Base-by-base conservation (phyloP, 768 basidiomycete genomes). In the Calvatia gigantea region DNA sequence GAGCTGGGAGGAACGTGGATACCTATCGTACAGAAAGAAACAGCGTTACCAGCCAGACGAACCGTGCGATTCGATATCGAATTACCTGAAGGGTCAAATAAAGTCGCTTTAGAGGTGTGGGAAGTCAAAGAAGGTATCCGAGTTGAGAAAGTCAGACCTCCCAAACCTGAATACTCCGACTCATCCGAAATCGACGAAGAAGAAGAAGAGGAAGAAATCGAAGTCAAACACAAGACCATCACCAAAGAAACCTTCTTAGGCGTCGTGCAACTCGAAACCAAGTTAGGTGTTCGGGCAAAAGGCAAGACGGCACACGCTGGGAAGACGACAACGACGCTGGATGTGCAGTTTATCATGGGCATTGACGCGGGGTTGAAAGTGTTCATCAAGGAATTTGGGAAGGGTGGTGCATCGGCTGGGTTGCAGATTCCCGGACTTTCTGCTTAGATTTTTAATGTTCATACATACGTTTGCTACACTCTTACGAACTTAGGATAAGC, bases 41-140 rank as follows among this genome's bases (percentile, higher is more conserved):
- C 90, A 0, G 79, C 84, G 0, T 67, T 92, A 1, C 91, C 91
- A 25, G 83, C 80, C 25, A 73, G 90, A 38, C 70, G 91, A 28
- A 74, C 74, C 9, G 71, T 87, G 42, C 68, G 76, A 15, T 76
- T 91, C 58, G 83, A 85, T 32, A 82, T 85, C 23, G 76, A 74
- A 19, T 67, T 87, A 1, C 61, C 60, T 23, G 75, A 67, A n/a
- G n/a, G n/a, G 50, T 69, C 62, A 38, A 72, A 64, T 51, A 79
- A 75, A 62, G 72, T 89, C 39, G 84, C 79, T 11, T 78, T 86
- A 50, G 91, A 93, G 67, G 70, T 92, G 25, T 90, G 88, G 87
- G 89, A 93, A 65, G 83, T 84, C 15, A 78, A 78, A 50, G 89
- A 91, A 63, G 78, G 78, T 2, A 75, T 90, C 58, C 79, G 81